Conservation (phyloP, 495 filamentous ascomycete species). For the Margaritispora aquatica region DNA sequence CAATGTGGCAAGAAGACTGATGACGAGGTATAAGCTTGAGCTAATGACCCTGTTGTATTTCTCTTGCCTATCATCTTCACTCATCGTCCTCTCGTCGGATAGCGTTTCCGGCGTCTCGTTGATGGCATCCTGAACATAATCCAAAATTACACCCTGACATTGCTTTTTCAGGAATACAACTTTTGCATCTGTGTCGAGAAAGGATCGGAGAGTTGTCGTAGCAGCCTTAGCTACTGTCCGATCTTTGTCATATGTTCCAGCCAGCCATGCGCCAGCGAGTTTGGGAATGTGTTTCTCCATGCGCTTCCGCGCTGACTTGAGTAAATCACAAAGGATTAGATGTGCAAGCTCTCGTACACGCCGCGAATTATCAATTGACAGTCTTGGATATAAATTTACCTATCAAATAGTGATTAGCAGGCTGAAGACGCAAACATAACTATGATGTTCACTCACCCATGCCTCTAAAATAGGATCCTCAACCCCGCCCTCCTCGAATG, state of each 20-base stretch:
- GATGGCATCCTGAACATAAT: conserved; percentile 73
- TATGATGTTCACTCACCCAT: conserved; percentile 81
- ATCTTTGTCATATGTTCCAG: conserved; percentile 82
- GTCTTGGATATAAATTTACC: conserved; percentile 79
- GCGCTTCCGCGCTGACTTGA: conserved; percentile 66
- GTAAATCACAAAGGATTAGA: conserved; percentile 63
- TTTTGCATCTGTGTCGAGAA: conserved; percentile 78
- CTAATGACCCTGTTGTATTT: conserved; percentile 80
- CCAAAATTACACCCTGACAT: conserved; percentile 67
- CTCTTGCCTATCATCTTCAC: conserved; percentile 72
- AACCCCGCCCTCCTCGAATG: conserved; percentile 41
- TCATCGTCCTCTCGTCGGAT: conserved; percentile 81
- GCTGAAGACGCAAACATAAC: too few species aligned
- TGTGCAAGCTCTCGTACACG: conserved; percentile 83
- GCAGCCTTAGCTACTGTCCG: conserved; percentile 63
- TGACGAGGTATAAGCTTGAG: conserved; percentile 51
- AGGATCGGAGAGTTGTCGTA: conserved; percentile 61
- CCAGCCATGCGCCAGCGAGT: conserved; percentile 80
- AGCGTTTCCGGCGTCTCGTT: conserved; percentile 74
- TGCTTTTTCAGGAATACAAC: conserved; percentile 64
- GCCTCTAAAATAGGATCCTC: conserved; percentile 76
- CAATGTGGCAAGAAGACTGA: conserved; percentile 44
- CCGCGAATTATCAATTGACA: conserved; percentile 82
- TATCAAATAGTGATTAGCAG: too few species aligned
- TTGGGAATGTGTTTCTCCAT: conserved; percentile 70